A percentile compares a stretch with the other conserved stretches of the same genome.
Evolutionary conservation across 148 eudicot genomes (phyloP).

Genomic region (Arbutus unedo): DNA sequence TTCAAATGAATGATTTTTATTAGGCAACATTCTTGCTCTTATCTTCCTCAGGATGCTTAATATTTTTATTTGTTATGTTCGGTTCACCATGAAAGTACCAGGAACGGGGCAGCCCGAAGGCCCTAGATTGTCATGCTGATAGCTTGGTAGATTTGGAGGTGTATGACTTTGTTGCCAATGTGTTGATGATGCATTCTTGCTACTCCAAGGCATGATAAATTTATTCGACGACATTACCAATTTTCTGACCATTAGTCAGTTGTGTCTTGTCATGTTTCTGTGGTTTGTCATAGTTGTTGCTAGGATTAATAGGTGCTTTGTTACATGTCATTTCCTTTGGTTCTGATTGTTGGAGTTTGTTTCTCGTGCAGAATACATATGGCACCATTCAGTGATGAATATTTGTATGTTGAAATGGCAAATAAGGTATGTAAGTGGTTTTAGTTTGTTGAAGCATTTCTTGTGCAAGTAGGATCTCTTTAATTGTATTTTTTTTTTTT

Average conservation of each 20-base stretch:
- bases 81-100: neutral
- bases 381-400: conserved; percentile 98
- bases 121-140: neutral
- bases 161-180: neutral
- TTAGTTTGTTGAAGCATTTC: neutral
- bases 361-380: conserved; percentile 77
- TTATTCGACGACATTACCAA: neutral
- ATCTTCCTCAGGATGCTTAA: neutral
- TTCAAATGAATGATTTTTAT: neutral
- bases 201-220: neutral
- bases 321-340: neutral
- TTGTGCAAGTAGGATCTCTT: neutral
- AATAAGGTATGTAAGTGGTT: conserved; percentile 60
- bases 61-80: neutral
- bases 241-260: neutral
- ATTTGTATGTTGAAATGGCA: conserved; percentile 80
- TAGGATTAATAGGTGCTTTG: conserved; percentile 2
- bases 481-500: neutral
- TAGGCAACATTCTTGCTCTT: neutral
- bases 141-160: neutral
- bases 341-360: conserved; percentile 20
- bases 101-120: neutral
- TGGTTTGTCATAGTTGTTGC: neutral
- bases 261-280: neutral
- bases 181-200: neutral